Evolutionary conservation across 2,329 filamentous ascomycete genomes (phyloP), one percentile per base, ranked within the genome.

Genomic region (Colletotrichum theobromicola): DNA sequence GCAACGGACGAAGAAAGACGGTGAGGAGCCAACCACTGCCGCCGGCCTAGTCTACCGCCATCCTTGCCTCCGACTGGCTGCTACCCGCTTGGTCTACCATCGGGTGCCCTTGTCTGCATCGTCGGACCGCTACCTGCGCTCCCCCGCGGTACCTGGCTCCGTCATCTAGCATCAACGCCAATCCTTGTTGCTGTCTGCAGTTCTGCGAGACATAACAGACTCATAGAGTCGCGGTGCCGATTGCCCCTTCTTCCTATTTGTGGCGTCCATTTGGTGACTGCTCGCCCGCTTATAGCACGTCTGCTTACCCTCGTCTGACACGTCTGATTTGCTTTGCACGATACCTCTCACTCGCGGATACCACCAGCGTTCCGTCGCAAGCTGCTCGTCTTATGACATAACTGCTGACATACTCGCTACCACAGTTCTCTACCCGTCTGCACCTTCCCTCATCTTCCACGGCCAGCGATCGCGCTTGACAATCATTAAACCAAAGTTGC

Each of bases 61-160:
- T 68, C 13, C 16, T 21, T 46, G 12, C 35, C 42, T 64, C 57
- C 18, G 35, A 69, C 64, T 73, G 64, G 73, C 26, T 69, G 72
- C 58, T 53, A 50, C 58, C 34, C 46, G 42, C 68, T 66, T 46
- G 30, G 15, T 55, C 18, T 21, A 42, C 30, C 21, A 53, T 46
- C 28, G 46, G 62, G 26, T 24, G 12, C 24, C 32, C 60, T 37
- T 34, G 26, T 32, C 37, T 64, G 70, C 30, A 50, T 65, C 62
- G 24, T 21, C 46, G 50, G 73, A 32, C 73, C 32, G 60, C 50
- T 74, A 35, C 35, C 65, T 46, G 24, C 24, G 21, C 57, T 34
- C 60, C 60, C 50, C 67, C 30, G 46, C 67, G 67, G 37, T 68
- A 57, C 72, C 58, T 75, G 60, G 28, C 66, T 72, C 72, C 62